Evolutionary conservation across 768 basidiomycete species (phyloP), one percentile per base, ranked within the genome.

Genomic region (Leccinum incarnatum): DNA sequence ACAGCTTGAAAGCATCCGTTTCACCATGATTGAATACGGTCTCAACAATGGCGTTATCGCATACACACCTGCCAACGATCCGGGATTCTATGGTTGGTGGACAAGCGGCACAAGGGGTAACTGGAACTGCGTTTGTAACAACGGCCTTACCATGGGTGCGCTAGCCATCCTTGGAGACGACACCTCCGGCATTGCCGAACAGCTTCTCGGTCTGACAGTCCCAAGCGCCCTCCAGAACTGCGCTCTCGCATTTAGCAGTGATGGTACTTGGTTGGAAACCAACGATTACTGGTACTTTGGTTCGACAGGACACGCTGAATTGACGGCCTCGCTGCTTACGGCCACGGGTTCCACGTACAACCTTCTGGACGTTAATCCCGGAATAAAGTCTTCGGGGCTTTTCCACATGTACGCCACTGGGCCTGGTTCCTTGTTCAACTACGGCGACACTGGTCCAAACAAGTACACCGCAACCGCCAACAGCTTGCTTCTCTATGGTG

Each of bases 41-140:
- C 83, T 99, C 27, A 73, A 68, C 57, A 83, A 78, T 46, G 95
- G 95, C 64, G 63, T 84, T 45, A 63, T 65, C 21, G 84, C 83
- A 2, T 87, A 80, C 62, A 77, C 77, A 25, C 69, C 73, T 54
- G 67, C 76, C 47, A 61, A 69, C 29, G 74, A 74, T 45, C 67
- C 74, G 14, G 29, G 48, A 2, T 61, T 14, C 55, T 80, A 77
- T 53, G 87, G 88, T 51, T 97, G 95, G 95, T 97, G 95, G 95
- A 81, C 74, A 53, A 79, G 63, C 53, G 81, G 77, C 61, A 82
- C 83, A 49, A 81, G 80, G 60, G 96, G 96, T 19, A 99, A 98
- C 79, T 99, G 97, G 97, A 99, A 99, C 73, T 98, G 96, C 72
- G 92, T 93, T 57, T 94, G 89, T 78, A 98, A 98, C 72, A 83